Percentiles rank a stretch among this genome's conserved stretches.
Conservation (phyloP, 768 basidiomycete species). For the Trametes punicea region DNA sequence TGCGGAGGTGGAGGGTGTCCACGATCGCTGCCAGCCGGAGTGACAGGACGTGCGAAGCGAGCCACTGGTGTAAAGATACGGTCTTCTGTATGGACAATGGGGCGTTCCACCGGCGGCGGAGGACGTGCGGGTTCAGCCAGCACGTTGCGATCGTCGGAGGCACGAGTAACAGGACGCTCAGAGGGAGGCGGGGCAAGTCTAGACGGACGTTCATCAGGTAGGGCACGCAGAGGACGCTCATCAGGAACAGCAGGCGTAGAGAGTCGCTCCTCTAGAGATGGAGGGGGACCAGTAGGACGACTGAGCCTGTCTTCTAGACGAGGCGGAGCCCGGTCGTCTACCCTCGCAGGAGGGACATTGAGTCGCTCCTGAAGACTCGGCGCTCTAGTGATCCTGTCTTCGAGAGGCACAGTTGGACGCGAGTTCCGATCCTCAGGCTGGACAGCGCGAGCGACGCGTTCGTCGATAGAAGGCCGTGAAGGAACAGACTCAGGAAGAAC, state of each 20-base stretch:
- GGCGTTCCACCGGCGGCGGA: neutral
- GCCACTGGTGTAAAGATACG: constrained; percentile 10
- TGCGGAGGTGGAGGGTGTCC: constrained; percentile 22
- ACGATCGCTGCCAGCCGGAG: constrained; percentile 22
- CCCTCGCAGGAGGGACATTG: constrained; percentile 13
- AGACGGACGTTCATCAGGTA: constrained; percentile 17
- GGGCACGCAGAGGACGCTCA: constrained; percentile 17
- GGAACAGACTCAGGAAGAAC: constrained; percentile 1
- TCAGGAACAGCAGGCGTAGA: constrained; percentile 20
- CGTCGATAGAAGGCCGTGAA: constrained; percentile 18
- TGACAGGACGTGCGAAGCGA: constrained; percentile 19
- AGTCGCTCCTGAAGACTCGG: constrained; percentile 28
- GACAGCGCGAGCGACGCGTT: constrained; percentile 16
- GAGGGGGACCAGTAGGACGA: constrained; percentile 16
- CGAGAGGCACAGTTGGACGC: constrained; percentile 19
- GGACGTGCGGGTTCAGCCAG: constrained; percentile 18
- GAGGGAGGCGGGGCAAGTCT: constrained; percentile 12
- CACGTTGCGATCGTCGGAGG: constrained; percentile 15
- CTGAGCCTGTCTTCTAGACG: constrained; percentile 24
- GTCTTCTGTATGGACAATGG: neutral
- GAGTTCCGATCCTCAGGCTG: constrained; percentile 13
- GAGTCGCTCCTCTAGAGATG: constrained; percentile 26
- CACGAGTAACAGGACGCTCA: constrained; percentile 6
- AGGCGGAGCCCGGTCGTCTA: constrained; percentile 15
- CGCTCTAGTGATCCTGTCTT: constrained; percentile 24